Evolutionary conservation across 2,329 filamentous ascomycete species (phyloP).

Genomic region (Penicillium vulpinum): DNA sequence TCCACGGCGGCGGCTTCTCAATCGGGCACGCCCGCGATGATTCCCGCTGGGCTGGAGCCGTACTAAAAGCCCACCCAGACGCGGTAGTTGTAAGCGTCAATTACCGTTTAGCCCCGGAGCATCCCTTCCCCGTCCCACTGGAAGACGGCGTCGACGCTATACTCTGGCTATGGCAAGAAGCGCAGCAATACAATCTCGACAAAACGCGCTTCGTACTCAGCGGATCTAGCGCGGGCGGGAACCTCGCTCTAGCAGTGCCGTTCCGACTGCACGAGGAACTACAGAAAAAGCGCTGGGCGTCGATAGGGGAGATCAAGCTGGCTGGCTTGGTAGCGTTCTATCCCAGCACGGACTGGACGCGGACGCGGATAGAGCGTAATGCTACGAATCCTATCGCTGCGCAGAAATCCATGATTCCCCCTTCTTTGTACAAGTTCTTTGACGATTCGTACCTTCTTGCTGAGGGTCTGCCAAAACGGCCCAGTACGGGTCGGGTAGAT

Average conservation of each 20-base stretch:
- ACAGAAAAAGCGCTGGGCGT: neutral
- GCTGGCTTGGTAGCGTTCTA: slow-evolving; percentile 20
- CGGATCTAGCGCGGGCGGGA: slow-evolving; percentile 22
- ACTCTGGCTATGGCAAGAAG: slow-evolving; percentile 22
- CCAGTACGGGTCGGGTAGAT: slow-evolving; percentile 9
- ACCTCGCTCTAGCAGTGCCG: slow-evolving; percentile 17
- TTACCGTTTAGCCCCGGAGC: slow-evolving; percentile 28
- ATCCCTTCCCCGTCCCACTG: slow-evolving; percentile 22
- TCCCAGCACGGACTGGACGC: slow-evolving; percentile 19
- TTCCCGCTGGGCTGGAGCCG: slow-evolving; percentile 16
- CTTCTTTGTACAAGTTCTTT: slow-evolving; percentile 13
- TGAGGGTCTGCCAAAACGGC: slow-evolving; percentile 9
- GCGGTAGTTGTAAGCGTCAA: slow-evolving; percentile 24
- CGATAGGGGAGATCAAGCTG: neutral
- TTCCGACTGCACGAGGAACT: slow-evolving; percentile 15
- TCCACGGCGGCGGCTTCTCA: slow-evolving; percentile 24
- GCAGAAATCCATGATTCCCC: slow-evolving; percentile 14
- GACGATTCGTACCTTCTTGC: slow-evolving; percentile 18
- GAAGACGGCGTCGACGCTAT: slow-evolving; percentile 29
- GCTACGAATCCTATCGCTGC: slow-evolving; percentile 17
- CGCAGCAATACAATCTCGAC: slow-evolving; percentile 20
- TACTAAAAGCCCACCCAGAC: slow-evolving; percentile 12
- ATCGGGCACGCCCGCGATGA: slow-evolving; percentile 22
- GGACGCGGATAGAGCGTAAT: slow-evolving; percentile 13
- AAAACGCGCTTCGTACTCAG: slow-evolving; percentile 13